A percentile compares a stretch with the other conserved stretches of the same genome.
Evolutionary conservation across 805 yeast genomes (phyloP).

Genomic region (Clavispora asparagi): DNA sequence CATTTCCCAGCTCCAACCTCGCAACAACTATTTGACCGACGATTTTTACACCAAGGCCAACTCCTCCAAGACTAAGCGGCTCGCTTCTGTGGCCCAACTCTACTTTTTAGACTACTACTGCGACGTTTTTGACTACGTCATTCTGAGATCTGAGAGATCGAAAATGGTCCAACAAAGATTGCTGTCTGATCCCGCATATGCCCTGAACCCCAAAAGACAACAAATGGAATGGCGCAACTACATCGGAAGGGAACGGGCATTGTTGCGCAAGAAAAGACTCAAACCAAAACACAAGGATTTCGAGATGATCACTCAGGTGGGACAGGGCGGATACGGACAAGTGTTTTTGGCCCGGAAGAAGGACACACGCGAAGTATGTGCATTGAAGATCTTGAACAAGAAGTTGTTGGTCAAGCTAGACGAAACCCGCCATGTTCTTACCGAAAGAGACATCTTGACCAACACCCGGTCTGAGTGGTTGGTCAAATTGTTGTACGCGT

Average conservation of each 20-base stretch:
- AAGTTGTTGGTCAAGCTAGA: constrained; percentile 80
- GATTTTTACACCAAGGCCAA: constrained; percentile 58
- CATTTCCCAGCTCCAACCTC: constrained; percentile 30
- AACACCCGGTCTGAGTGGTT: constrained; percentile 95
- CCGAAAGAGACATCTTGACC: constrained; percentile 96
- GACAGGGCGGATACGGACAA: constrained; percentile 99
- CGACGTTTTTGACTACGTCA: constrained; percentile 90
- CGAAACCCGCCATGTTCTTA: constrained; percentile 91
- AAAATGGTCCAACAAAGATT: constrained; percentile 60
- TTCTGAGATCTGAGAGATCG: constrained; percentile 79
- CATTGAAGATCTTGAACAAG: constrained; percentile 86
- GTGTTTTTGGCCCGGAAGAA: constrained; percentile 93
- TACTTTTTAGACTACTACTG: constrained; percentile 93
- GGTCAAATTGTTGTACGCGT: constrained; percentile 88
- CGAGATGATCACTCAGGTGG: constrained; percentile 95
- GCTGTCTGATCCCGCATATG: constrained; percentile 44
- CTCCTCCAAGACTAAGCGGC: constrained; percentile 71
- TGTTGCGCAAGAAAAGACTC: constrained; percentile 80
- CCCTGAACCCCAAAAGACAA: constrained; percentile 26
- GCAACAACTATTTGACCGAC: constrained; percentile 21
- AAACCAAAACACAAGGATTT: constrained; percentile 94
- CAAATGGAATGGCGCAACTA: constrained; percentile 67
- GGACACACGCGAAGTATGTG: constrained; percentile 93
- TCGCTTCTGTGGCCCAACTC: constrained; percentile 88
- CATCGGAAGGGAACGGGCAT: constrained; percentile 76